A percentile compares a stretch with the other conserved stretches of the same genome.
Conservation (phyloP, 2,329 filamentous ascomycete genomes). For the Colletotrichum sojae region DNA sequence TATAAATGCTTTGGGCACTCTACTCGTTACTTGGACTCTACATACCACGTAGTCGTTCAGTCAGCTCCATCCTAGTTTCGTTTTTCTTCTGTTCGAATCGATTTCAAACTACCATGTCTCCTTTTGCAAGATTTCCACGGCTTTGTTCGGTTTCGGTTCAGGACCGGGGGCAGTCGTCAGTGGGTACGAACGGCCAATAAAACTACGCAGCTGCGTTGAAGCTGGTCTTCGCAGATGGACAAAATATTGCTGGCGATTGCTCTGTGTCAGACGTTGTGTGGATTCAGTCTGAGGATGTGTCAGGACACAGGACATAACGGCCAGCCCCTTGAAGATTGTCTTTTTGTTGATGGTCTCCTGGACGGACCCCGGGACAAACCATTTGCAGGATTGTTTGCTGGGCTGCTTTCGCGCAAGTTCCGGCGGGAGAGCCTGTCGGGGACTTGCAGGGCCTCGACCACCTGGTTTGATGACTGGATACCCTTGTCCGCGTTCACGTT, state of each 20-base stretch:
- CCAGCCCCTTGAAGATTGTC: background rate
- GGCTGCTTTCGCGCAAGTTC: slow-evolving; percentile 12
- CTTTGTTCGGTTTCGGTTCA: slow-evolving; percentile 5
- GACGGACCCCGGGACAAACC: background rate
- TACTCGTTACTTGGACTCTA: background rate
- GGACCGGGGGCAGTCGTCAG: no score
- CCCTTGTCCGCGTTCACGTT: slow-evolving; percentile 12
- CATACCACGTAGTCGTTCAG: background rate
- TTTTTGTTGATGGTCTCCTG: background rate
- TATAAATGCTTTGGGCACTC: slow-evolving; percentile 31
- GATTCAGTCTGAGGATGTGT: background rate
- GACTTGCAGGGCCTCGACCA: background rate
- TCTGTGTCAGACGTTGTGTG: slow-evolving; percentile 14
- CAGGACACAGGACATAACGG: background rate
- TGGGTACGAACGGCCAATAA: background rate
- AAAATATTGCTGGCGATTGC: background rate
- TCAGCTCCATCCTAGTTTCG: slow-evolving; percentile 16
- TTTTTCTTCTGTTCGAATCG: slow-evolving; percentile 2
- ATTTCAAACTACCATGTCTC: slow-evolving; percentile 4
- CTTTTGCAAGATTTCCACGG: background rate
- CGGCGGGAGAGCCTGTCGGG: background rate
- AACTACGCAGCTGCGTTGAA: background rate
- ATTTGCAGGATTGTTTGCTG: background rate
- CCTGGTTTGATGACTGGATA: slow-evolving; percentile 8
- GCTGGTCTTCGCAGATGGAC: background rate